Evolutionary conservation across 1,284 basidiomycete genomes (phyloP).

Genomic region (Irpex lacteus): DNA sequence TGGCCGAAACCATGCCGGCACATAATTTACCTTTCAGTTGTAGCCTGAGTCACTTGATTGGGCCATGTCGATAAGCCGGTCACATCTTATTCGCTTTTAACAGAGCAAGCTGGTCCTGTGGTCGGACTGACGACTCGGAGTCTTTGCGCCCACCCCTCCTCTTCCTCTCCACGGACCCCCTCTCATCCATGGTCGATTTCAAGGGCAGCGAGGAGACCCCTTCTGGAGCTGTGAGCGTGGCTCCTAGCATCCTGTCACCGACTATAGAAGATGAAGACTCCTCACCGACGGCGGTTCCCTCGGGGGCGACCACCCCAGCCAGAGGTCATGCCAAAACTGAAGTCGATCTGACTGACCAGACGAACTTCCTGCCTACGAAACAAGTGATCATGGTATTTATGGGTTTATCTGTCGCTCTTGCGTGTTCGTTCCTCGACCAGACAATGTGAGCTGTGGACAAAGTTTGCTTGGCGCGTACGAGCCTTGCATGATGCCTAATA

Average conservation of each 20-base stretch:
- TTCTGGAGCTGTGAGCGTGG: background rate
- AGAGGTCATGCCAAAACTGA: background rate
- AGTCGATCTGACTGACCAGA: conserved; percentile 40
- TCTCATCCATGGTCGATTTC: background rate
- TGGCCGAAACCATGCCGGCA: conserved; percentile 8
- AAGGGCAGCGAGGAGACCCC: background rate
- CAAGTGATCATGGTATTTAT: conserved; percentile 39
- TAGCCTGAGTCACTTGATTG: conserved; percentile 14
- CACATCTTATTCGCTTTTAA: background rate
- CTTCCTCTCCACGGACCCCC: background rate
- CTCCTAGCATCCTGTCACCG: background rate
- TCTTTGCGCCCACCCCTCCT: background rate
- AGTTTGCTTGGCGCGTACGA: background rate
- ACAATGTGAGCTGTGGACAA: conserved; percentile 11
- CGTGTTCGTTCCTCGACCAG: conserved; percentile 16
- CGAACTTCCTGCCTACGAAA: conserved; percentile 42
- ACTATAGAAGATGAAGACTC: background rate
- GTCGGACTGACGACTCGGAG: background rate
- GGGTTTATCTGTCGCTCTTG: conserved; percentile 21
- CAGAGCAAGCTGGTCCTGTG: background rate
- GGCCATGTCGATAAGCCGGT: conserved; percentile 14
- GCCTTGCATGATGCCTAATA: conserved; percentile 16
- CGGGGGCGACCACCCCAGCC: background rate
- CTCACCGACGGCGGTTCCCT: background rate
- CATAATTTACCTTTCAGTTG: conserved; percentile 5